These are phyloP conservation scores for Purpureocillium lavendulum DNA, from an alignment of 2,329 filamentous ascomycete genomes.

Conservation along the genomic window DNA sequence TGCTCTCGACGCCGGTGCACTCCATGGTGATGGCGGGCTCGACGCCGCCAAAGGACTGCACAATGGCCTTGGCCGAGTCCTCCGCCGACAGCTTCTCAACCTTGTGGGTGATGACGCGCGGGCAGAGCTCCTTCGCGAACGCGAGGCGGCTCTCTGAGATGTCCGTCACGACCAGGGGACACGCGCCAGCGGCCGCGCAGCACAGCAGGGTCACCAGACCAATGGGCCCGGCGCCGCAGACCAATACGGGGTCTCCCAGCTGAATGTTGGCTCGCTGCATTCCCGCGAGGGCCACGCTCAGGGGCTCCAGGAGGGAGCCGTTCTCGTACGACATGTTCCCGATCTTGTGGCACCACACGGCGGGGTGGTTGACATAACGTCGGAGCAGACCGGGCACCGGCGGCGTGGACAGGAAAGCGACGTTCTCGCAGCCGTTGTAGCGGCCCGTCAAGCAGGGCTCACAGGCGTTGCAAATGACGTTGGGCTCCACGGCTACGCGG, in stretches of 20 bases:
- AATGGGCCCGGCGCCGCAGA: slow-evolving; percentile 92
- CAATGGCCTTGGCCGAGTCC: slow-evolving; percentile 63
- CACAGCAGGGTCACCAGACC: slow-evolving; percentile 84
- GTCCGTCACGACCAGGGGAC: slow-evolving; percentile 88
- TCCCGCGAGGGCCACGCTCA: slow-evolving; percentile 81
- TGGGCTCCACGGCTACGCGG: slow-evolving; percentile 88
- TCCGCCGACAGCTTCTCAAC: slow-evolving; percentile 61
- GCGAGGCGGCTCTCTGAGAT: slow-evolving; percentile 78
- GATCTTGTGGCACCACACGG: slow-evolving; percentile 94
- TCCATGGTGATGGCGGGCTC: slow-evolving; percentile 80
- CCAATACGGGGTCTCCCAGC: slow-evolving; percentile 78
- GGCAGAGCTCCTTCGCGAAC: slow-evolving; percentile 79
- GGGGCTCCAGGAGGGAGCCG: slow-evolving; percentile 81
- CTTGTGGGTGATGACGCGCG: slow-evolving; percentile 72
- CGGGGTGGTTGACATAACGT: slow-evolving; percentile 91
- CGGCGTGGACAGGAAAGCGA: slow-evolving; percentile 83
- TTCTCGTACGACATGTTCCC: slow-evolving; percentile 87
- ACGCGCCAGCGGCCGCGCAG: slow-evolving; percentile 76
- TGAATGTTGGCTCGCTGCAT: slow-evolving; percentile 74
- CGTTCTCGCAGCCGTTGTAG: slow-evolving; percentile 88
- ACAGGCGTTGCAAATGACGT: slow-evolving; percentile 85
- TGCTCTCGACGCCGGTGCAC: slow-evolving; percentile 91
- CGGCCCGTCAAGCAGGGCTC: slow-evolving; percentile 85
- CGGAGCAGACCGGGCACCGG: slow-evolving; percentile 80
- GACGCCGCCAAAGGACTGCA: slow-evolving; percentile 60